These are phyloP conservation scores for Hanseniaspora guilliermondii DNA, from an alignment of 805 yeast genomes.

Conservation along the genomic window DNA sequence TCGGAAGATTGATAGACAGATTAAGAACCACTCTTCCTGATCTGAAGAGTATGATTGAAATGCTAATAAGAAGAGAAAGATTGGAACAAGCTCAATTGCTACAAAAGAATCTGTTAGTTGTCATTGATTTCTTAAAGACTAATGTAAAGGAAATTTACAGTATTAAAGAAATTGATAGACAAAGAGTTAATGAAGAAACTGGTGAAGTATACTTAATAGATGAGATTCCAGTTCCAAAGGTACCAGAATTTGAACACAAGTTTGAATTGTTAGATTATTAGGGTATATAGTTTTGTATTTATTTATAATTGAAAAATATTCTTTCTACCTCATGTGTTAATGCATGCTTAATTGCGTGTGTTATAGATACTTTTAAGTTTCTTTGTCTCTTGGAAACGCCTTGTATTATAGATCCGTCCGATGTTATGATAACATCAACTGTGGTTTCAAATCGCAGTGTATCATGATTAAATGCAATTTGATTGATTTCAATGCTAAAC, in stretches of 20 bases:
- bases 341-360: constrained; percentile 5
- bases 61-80: constrained; percentile 57
- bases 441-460: constrained; percentile 12
- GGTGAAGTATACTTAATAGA: constrained; percentile 72
- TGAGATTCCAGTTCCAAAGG: constrained; percentile 59
- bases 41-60: constrained; percentile 60
- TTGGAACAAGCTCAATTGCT: constrained; percentile 71
- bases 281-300: constrained; percentile 7
- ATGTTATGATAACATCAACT: neutral
- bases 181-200: constrained; percentile 66
- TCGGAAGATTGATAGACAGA: constrained; percentile 78
- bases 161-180: constrained; percentile 75
- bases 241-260: constrained; percentile 38
- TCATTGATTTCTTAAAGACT: constrained; percentile 43
- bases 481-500: constrained; percentile 21
- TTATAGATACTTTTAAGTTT: constrained; percentile 1
- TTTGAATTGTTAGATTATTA: constrained; percentile 11
- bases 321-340: neutral
- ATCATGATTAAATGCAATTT: constrained; percentile 4
- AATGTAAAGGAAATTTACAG: constrained; percentile 64
- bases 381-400: neutral
- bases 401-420: neutral
- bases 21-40: constrained; percentile 62
- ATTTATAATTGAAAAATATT: neutral
- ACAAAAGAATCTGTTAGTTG: constrained; percentile 52